Percentiles rank a stretch among this genome's conserved stretches.
phyloP scores from a whole-genome alignment of 2,329 filamentous ascomycete genomes.

The Colletotrichum zoysiae region DNA sequence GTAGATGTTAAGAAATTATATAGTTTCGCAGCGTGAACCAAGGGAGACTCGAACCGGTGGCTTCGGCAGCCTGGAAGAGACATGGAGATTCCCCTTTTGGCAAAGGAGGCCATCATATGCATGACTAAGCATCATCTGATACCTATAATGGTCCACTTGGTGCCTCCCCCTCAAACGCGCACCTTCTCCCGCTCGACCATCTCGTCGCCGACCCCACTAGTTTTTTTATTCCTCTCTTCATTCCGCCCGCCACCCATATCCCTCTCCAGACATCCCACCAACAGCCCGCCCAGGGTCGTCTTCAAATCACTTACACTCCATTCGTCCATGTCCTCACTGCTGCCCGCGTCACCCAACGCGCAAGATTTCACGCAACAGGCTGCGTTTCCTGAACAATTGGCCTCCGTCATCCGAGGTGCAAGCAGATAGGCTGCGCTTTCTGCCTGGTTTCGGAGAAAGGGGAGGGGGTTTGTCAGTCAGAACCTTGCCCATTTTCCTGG shows the following conservation, averaged over 20 bases:
- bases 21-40: background rate
- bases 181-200: constrained; percentile 51
- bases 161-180: constrained; percentile 15
- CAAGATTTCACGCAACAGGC: background rate
- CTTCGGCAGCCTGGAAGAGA: background rate
- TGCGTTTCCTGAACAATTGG: background rate
- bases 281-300: background rate
- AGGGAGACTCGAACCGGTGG: constrained; percentile 28
- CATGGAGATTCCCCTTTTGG: constrained; percentile 16
- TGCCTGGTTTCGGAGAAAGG: constrained; percentile 29
- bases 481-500: background rate
- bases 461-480: background rate
- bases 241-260: constrained; percentile 43
- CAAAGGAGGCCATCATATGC: background rate
- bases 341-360: constrained; percentile 7
- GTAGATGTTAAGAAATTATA: no score
- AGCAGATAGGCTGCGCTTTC: constrained; percentile 21
- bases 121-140: constrained; percentile 21
- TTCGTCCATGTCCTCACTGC: constrained; percentile 18
- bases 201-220: constrained; percentile 44
- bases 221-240: constrained; percentile 43
- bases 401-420: background rate
- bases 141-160: background rate
- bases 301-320: constrained; percentile 32
- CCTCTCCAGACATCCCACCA: background rate